These are phyloP conservation scores for Botryotinia convoluta DNA, from an alignment of 2,329 filamentous ascomycete species.

Conservation along the genomic window DNA sequence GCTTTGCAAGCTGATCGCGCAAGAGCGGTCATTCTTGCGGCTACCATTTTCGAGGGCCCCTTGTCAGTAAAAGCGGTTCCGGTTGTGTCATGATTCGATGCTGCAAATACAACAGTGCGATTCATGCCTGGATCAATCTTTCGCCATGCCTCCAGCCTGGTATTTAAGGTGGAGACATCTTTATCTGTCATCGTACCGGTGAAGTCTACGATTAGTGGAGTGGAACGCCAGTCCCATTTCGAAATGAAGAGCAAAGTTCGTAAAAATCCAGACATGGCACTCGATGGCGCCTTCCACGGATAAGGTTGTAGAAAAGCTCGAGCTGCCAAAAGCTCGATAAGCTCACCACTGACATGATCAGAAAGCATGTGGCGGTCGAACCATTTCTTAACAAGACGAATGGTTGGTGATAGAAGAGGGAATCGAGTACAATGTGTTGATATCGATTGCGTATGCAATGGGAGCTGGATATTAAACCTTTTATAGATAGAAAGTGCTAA, in stretches of 20 bases:
- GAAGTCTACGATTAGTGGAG: slow-evolving; percentile 78
- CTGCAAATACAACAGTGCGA: slow-evolving; percentile 74
- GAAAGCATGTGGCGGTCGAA: slow-evolving; percentile 79
- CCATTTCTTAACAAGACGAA: slow-evolving; percentile 87
- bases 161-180: slow-evolving; percentile 61
- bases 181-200: slow-evolving; percentile 60
- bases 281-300: slow-evolving; percentile 77
- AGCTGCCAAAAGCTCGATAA: slow-evolving; percentile 79
- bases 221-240: slow-evolving; percentile 86
- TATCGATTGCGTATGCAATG: slow-evolving; percentile 79
- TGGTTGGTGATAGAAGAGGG: slow-evolving; percentile 74
- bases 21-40: slow-evolving; percentile 76
- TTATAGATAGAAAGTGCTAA: slow-evolving; percentile 68
- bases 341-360: slow-evolving; percentile 71
- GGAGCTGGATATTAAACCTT: slow-evolving; percentile 67
- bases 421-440: slow-evolving; percentile 77
- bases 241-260: slow-evolving; percentile 77
- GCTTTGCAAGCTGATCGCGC: slow-evolving; percentile 72
- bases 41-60: slow-evolving; percentile 76
- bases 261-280: slow-evolving; percentile 74
- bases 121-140: slow-evolving; percentile 88
- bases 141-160: slow-evolving; percentile 78
- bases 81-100: slow-evolving; percentile 72
- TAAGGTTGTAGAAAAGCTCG: slow-evolving; percentile 77
- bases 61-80: slow-evolving; percentile 79